Base-by-base conservation (phyloP, 164 flowering plant species). In the Nymphaea colorata region DNA sequence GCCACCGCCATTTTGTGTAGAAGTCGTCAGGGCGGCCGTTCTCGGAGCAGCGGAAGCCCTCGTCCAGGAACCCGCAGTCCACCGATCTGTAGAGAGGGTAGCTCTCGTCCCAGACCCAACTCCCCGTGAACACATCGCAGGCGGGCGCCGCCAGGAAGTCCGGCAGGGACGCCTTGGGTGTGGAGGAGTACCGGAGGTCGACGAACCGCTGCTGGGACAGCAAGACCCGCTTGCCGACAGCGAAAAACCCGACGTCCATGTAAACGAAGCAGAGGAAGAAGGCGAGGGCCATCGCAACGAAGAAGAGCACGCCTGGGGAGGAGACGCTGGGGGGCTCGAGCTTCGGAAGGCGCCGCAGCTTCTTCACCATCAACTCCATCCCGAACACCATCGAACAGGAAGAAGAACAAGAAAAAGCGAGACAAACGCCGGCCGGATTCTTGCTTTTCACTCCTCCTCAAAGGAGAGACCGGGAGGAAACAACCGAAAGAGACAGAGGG, bases 1-100 rank as follows among this genome's bases (percentile, higher is more conserved):
- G 97, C 98, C 98, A 94, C 64, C 97, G 79, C 97, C 95, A 94
- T 70, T 91, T 88, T 61, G 89, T 91, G 74, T 84, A 90, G 73
- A 84, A 83, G 42, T 70, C 71, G 78, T 93, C 98, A 60, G 83
- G 90, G 62, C 98, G 77, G 2, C 98, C 93, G 77, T 87, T 86
- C 69, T 88, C 95, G 45, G 78, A 67, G 60, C 95, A 91, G 66
- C 97, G 75, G 79, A 90, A 90, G 17, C 97, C 97, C 0, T 69
- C 77, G 78, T 90, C 97, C 71, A 90, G 15, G 68, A 87, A 82
- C 14, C 68, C 70, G 68, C 97, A 90, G 81, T 82, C 85, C 71
- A 61, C 81, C 4, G 93, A 83, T 41, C 81, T 74, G 70, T 90
- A 90, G 79, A 90, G 55, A 3, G 97, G 97, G 70, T 88, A 88